Evolutionary conservation across 768 basidiomycete genomes (phyloP).

Genomic region (Crucibulum laeve): DNA sequence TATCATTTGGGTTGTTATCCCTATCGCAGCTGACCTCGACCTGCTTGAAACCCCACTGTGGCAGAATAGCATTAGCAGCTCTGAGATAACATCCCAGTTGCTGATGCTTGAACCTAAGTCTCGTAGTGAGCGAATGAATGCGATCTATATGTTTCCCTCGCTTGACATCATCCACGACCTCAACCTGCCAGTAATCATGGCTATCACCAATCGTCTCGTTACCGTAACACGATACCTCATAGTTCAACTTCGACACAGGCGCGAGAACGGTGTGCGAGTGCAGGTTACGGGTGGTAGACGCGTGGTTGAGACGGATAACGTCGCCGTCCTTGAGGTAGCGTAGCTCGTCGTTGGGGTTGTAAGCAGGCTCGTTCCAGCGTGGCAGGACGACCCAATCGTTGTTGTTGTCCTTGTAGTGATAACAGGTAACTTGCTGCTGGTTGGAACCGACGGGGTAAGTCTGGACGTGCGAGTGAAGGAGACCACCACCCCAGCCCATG

Average conservation of each 20-base stretch:
- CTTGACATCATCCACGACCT: conserved; percentile 88
- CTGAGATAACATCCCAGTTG: conserved; percentile 81
- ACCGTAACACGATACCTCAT: conserved; percentile 94
- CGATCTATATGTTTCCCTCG: conserved; percentile 49
- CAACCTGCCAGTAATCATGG: conserved; percentile 89
- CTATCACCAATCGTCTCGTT: conserved; percentile 84
- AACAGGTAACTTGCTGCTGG: conserved; percentile 98
- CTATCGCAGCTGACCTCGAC: conserved; percentile 93
- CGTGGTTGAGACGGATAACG: conserved; percentile 76
- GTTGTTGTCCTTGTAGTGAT: conserved; percentile 99
- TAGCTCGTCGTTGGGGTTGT: conserved; percentile 65
- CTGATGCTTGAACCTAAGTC: conserved; percentile 79
- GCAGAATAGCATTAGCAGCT: conserved; percentile 84
- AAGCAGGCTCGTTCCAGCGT: conserved; percentile 68
- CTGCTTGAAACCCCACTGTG: conserved; percentile 99
- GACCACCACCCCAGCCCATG: conserved; percentile 95
- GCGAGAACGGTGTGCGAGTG: conserved; percentile 90
- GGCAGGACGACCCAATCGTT: conserved; percentile 87
- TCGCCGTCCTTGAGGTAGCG: conserved; percentile 75
- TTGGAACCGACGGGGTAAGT: conserved; percentile 86
- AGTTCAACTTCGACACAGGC: conserved; percentile 82
- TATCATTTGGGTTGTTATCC: conserved; percentile 75
- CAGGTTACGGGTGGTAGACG: conserved; percentile 80
- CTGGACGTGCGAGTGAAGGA: conserved; percentile 96
- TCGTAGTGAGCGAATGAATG: conserved; percentile 89